phyloP scores from a whole-genome alignment of 2,329 filamentous ascomycete species.

The Pleoardoris graminearum region DNA sequence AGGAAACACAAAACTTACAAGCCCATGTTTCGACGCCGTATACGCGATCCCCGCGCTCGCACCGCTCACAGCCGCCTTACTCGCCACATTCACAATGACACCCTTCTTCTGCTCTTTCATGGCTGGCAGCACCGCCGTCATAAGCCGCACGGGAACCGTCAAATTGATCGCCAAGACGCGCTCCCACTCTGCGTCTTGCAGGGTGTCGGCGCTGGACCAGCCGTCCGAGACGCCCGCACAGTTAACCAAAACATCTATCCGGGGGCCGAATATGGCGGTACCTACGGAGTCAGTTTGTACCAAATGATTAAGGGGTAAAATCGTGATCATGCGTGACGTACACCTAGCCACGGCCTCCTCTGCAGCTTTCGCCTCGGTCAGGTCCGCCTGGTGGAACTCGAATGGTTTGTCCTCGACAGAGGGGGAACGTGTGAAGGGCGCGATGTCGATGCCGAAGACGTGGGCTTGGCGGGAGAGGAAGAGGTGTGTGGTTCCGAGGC shows the following conservation, averaged over 20 bases:
- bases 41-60: slow-evolving; percentile 51
- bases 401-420: slow-evolving; percentile 20
- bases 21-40: slow-evolving; percentile 51
- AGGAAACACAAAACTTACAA: slow-evolving; percentile 36
- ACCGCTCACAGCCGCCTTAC: slow-evolving; percentile 39
- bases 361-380: slow-evolving; percentile 22
- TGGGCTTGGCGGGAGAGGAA: slow-evolving; percentile 29
- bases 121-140: slow-evolving; percentile 49
- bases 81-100: slow-evolving; percentile 49
- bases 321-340: too few species aligned
- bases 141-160: slow-evolving; percentile 51
- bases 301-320: neutral
- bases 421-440: slow-evolving; percentile 18
- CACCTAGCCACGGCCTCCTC: slow-evolving; percentile 31
- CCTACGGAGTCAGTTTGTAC: neutral
- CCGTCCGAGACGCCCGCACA: slow-evolving; percentile 52
- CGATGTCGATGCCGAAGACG: slow-evolving; percentile 36
- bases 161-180: slow-evolving; percentile 49
- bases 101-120: slow-evolving; percentile 49
- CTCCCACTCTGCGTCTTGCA: slow-evolving; percentile 48
- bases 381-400: slow-evolving; percentile 30
- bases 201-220: slow-evolving; percentile 46
- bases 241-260: slow-evolving; percentile 51
- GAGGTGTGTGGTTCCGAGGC: slow-evolving; percentile 31
- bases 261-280: slow-evolving; percentile 22